Evolutionary conservation across 495 filamentous ascomycete species (phyloP).

Genomic region (Pseudoneurospora amorphoporcata): DNA sequence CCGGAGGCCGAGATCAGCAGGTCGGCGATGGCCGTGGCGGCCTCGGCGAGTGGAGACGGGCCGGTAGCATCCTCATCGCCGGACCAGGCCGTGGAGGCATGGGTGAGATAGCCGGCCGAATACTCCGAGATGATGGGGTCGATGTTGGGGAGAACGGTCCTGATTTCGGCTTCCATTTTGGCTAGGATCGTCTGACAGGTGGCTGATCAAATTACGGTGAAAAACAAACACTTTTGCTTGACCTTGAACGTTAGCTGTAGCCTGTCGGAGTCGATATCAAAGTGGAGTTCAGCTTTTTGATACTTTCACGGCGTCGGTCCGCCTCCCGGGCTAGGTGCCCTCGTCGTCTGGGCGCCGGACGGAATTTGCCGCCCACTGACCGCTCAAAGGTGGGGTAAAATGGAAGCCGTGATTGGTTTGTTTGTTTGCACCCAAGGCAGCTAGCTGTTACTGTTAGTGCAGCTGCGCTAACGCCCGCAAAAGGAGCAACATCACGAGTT

Average conservation of each 20-base stretch:
- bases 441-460: not conserved
- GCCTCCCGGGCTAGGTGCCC: not conserved
- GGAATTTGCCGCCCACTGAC: not conserved
- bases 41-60: conserved; percentile 70
- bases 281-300: not conserved
- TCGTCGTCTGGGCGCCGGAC: not conserved
- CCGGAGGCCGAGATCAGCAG: conserved; percentile 88
- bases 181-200: not conserved
- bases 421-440: not conserved
- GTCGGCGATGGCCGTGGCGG: conserved; percentile 70
- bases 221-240: not conserved
- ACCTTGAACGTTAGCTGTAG: not conserved
- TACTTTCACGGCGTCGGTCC: not conserved
- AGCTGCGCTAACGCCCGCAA: not conserved
- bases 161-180: conserved; percentile 84
- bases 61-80: conserved; percentile 60
- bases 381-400: not conserved
- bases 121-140: conserved; percentile 90
- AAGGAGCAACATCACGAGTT: not conserved
- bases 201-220: not conserved
- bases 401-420: not conserved
- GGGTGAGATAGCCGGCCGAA: conserved; percentile 84
- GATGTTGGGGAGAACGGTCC: conserved; percentile 73
- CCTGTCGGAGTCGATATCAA: not conserved
- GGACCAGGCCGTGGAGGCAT: conserved; percentile 76